Evolutionary conservation across 176 grass and related monocot species (phyloP), one percentile per base, ranked within the genome.

Genomic region (Oryza glaberrima): DNA sequence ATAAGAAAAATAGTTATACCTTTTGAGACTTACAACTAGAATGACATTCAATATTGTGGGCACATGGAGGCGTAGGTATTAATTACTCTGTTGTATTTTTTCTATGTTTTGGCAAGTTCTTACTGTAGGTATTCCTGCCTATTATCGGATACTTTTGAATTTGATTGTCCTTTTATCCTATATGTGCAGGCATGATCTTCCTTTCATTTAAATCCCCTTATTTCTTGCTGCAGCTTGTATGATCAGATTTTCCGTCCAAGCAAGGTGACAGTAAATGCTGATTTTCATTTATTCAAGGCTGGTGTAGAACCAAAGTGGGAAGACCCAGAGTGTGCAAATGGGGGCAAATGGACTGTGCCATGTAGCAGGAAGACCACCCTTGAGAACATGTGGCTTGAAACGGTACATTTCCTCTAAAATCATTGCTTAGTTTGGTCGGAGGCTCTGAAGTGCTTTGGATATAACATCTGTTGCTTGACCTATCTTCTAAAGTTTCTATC

Each of bases 301-400:
- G 94, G 94, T 58, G 89, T 96, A 15, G 96, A 99, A 72, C 96
- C 96, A 63, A 99, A 94, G 79, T 99, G 97, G 97, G 96, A 99
- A 87, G 96, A 99, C 82, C 94, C 96, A 44, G 94, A 99, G 86
- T 99, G 96, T 41, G 94, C 96, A 70, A 96, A 96, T 88, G 96
- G 96, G 17, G 96, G 96, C 36, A 99, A 99, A 69, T 99, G 96
- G 96, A 94, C 93, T 86, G 81, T 96, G 76, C 82, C 92, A 71
- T 86, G 84, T 72, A 90, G 51, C 72, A 92, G 91, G 76, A 99
- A 99, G 81, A 1, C 86, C 41, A 88, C 82, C 43, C 92, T 99
- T 81, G 96, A 99, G 74, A 92, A 81, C 81, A 96, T 96, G 96
- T 99, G 96, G 94, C 90, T 96, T 58, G 96, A 96, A 66, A 94